Base-by-base conservation (phyloP, 2,329 filamentous ascomycete genomes). In the Nigrograna mackinnonii region DNA sequence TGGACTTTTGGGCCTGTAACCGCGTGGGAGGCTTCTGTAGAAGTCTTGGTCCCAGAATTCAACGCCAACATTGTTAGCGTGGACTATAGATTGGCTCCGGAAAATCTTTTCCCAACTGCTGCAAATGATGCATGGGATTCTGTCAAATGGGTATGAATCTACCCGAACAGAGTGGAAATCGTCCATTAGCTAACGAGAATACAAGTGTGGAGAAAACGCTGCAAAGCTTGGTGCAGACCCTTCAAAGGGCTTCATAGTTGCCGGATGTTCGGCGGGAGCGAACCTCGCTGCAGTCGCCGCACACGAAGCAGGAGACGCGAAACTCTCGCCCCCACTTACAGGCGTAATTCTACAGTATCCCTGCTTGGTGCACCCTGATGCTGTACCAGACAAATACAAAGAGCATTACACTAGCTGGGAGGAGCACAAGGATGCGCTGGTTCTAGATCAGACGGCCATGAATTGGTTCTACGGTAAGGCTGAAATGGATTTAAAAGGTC, bases 231-330 rank as follows among this genome's bases (percentile, higher is more conserved):
- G 41, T 9, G 52, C 46, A 19, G 39, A 50, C 32, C 41, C 39
- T 3, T 21, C 33, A 3, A 45, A 53, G 18, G 55, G 55, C 1
- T 52, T 56, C 32, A 39, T 58, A 24, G 43, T 58, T 14, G 30
- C 36, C 2, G 55, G 55, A 11, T 34, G 39, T 4, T 56, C 52
- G 1, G 52, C 54, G 3, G 54, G 54, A 13, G 50, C 19, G 11
- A 54, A 50, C 31, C 30, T 57, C 3, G 47, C 52, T 9, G 39
- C 41, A 21, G 46, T 51, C 1, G 45, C 43, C 6, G 36, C 54
- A 6, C 51, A 55, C 33, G 38, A 53, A 16, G 54, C 47, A 16
- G 47, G 49, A 9, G 55, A 58, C 21, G 37, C 39, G 13, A 46
- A 37, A 4, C 21, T 58, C 0, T 36, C 38, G 2, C 50, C 52